Conservation (phyloP, 2,329 filamentous ascomycete species). For the Parafenestella ontariensis region DNA sequence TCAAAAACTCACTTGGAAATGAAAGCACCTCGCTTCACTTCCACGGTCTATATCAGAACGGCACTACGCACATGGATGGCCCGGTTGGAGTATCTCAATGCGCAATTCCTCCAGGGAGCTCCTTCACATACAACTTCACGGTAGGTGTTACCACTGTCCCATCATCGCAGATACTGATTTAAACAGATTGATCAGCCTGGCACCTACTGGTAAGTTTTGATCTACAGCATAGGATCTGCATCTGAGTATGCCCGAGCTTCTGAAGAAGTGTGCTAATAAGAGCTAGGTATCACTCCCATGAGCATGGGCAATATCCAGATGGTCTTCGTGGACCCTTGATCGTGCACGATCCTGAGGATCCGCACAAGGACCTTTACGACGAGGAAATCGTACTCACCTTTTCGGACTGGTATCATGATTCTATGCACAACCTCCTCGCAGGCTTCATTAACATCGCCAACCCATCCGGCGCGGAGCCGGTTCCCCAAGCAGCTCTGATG, state of each 20-base stretch:
- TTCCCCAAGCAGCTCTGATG: slow-evolving; percentile 69
- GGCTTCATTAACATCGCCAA: slow-evolving; percentile 59
- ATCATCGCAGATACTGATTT: slow-evolving; percentile 44
- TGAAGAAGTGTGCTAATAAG: too few relatives aligned
- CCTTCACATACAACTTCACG: slow-evolving; percentile 66
- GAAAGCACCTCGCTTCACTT: slow-evolving; percentile 73
- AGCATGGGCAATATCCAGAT: slow-evolving; percentile 68
- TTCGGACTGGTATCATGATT: slow-evolving; percentile 76
- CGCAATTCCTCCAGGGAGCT: slow-evolving; percentile 65
- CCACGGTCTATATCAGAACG: slow-evolving; percentile 80
- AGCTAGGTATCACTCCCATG: slow-evolving; percentile 77
- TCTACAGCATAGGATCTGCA: too few relatives aligned
- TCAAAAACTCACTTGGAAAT: slow-evolving; percentile 72
- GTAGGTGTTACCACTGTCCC: slow-evolving; percentile 14
- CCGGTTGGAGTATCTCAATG: slow-evolving; percentile 67
- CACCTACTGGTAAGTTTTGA: slow-evolving; percentile 67
- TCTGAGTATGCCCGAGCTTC: too few relatives aligned
- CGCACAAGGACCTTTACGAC: slow-evolving; percentile 61
- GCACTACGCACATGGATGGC: slow-evolving; percentile 77
- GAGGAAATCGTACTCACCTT: slow-evolving; percentile 71
- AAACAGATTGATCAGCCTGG: slow-evolving; percentile 59
- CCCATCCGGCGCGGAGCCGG: slow-evolving; percentile 68
- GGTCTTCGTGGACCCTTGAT: slow-evolving; percentile 72
- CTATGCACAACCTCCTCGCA: slow-evolving; percentile 54
- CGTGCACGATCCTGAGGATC: slow-evolving; percentile 64